Base-by-base conservation (phyloP, 768 basidiomycete species). In the Auricularia heimuer region DNA sequence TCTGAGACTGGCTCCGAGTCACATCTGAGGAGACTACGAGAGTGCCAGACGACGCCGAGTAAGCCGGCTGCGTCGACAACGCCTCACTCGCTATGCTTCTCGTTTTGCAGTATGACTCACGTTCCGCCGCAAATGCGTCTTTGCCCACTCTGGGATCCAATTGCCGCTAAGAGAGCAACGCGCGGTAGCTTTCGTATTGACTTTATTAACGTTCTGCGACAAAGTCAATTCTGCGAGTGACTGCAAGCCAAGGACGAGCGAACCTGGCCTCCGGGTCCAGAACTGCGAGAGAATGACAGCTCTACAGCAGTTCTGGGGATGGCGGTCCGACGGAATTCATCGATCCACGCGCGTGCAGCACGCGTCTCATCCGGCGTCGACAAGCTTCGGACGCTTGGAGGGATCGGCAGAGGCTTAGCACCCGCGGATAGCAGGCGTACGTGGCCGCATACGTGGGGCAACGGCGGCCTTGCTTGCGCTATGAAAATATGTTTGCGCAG, bases 201-300 rank as follows among this genome's bases (percentile, higher is more conserved):
- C 82, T 76, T 92, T 93, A 71, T 93, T 93, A 45, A 93, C 91
- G 68, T 93, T 90, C 89, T 92, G 69, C 14, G 33, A n/a, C 18
- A 24, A 4, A 42, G 47, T 35, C 37, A 35, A 24, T 24, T 51
- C 54, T 39, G 39, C 18, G 36, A 18, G 35, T n/a, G 65, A 71
- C 56, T 34, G 11, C 42, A 4, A 18, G 62, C 45, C 34, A 35
- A 47, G 62, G 7, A 56, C 16, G 21, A 18, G 69, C 77, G 51
- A 61, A 89, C 90, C 82, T 92, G 90, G 16, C 91, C 91, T 42
- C 91, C 91, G 4, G 91, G 91, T 29, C 91, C 91, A 3, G 90
- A 91, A 69, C 90, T 92, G 62, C 90, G 79, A 4, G 89, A 83
- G 69, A 90, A 93, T 0, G 82, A 78, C 33, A 92, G 68, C 51